Base-by-base conservation (phyloP, 768 basidiomycete genomes). In the Amanita exitialis region DNA sequence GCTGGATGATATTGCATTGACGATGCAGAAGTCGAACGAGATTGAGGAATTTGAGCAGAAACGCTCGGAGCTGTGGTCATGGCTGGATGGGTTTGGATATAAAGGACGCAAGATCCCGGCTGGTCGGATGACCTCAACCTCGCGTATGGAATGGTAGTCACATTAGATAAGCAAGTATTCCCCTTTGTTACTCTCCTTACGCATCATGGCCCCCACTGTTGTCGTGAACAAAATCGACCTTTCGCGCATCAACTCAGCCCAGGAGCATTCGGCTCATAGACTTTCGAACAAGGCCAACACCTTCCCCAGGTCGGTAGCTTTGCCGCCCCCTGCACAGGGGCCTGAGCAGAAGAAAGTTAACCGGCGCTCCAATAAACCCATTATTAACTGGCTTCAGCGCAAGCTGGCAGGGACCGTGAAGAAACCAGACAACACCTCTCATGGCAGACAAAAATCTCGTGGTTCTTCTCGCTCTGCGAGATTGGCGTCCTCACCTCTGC, bases 71-170 rank as follows among this genome's bases (percentile, higher is more conserved):
- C 64, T 71, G 52, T 98, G 93, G 92, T 89, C 96, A 4, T 99
- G 96, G 96, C 69, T 97, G 64, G 90, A 99, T 62, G 96, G 95
- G 32, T 88, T 95, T 55, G 92, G 92, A 23, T 96, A 92, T 69
- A 75, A 83, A 62, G 86, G 83, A 42, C 78, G 74, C 38, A 86
- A 83, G 64, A 89, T 91, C 49, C 82, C 84, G 2, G 69, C 81
- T 18, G 59, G 64, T 6, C 58, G 69, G 6, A 59, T 54, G 16
- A 74, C 70, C 61, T 61, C 62, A 43, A 62, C 61, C 28, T 69
- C 72, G 61, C 80, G 78, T 67, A 85, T 78, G 63, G 89, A 91
- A 38, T 91, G 89, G 89, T 91, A 25, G 16, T 4, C 42, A 16
- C n/a, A 43, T 41, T 16, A n/a, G 9, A 49, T 15, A 15, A 12